phyloP scores from a whole-genome alignment of 1,284 basidiomycete species.

The Dichomitus squalens region DNA sequence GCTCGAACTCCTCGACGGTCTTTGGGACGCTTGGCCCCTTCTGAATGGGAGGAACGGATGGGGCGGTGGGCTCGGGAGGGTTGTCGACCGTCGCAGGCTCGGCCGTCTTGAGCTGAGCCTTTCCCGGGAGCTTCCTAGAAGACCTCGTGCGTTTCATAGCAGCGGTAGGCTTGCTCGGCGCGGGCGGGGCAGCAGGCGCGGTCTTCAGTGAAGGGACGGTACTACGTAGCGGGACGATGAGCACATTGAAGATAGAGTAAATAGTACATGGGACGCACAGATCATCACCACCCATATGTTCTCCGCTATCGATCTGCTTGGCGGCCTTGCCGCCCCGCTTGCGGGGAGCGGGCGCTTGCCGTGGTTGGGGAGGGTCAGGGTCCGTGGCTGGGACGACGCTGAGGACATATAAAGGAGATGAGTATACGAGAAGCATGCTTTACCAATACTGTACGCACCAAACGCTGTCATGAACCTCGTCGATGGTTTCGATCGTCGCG shows the following conservation, averaged over 20 bases:
- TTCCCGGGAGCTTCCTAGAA: neutral
- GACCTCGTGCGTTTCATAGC: neutral
- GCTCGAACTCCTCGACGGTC: neutral
- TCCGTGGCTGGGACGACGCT: neutral
- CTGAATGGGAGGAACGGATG: neutral
- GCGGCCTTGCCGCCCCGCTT: conserved; percentile 8
- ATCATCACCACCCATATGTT: neutral
- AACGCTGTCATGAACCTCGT: neutral
- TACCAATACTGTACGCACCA: neutral
- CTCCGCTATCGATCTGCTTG: neutral
- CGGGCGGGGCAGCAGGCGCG: neutral
- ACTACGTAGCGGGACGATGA: neutral
- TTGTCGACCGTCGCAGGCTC: neutral
- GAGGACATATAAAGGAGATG: no score
- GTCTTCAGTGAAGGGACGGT: neutral
- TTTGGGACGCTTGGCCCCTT: neutral
- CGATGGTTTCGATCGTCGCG: neutral
- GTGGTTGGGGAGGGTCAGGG: conserved; percentile 1
- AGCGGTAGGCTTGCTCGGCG: neutral
- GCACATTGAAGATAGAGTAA: neutral
- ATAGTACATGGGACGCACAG: neutral
- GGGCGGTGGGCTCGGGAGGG: neutral
- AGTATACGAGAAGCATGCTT: neutral
- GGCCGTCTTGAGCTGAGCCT: neutral
- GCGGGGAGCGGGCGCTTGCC: neutral